Conservation (phyloP, 371 early-diverging fungal genomes). For the Parasitella parasitica region DNA sequence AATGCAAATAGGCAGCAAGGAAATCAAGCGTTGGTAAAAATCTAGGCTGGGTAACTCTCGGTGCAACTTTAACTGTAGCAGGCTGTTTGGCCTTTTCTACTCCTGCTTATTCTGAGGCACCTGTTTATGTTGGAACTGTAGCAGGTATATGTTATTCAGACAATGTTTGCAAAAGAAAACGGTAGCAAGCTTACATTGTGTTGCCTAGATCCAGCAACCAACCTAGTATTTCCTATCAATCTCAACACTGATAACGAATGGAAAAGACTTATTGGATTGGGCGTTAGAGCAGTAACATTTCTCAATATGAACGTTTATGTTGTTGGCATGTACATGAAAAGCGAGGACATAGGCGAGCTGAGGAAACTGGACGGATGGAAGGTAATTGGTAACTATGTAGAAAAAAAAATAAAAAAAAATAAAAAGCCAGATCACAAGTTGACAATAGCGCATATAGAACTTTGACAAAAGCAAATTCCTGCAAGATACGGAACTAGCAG, state of each 20-base stretch:
- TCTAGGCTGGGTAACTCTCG: background rate
- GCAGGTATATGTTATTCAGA: conserved; percentile 24
- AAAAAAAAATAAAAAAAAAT: no score
- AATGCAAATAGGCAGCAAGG: background rate
- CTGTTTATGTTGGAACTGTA: conserved; percentile 34
- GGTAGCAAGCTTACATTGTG: background rate
- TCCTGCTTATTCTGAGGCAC: conserved; percentile 25
- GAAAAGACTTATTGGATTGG: conserved; percentile 61
- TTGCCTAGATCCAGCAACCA: conserved; percentile 35
- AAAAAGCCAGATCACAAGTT: background rate
- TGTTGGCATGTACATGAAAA: conserved; percentile 60
- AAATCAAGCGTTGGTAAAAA: background rate
- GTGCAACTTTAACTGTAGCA: background rate
- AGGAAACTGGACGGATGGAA: conserved; percentile 33
- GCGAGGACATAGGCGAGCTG: conserved; percentile 41
- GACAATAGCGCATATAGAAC: conserved; percentile 12
- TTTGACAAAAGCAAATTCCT: background rate
- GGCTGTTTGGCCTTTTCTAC: conserved; percentile 6
- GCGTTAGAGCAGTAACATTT: conserved; percentile 70
- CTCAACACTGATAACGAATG: conserved; percentile 35
- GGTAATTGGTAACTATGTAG: conserved; percentile 14
- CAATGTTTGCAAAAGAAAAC: background rate
- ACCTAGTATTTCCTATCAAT: conserved; percentile 36
- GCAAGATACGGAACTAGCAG: conserved; percentile 12
- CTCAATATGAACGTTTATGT: conserved; percentile 69